Base-by-base conservation (phyloP, 768 basidiomycete genomes). In the Lanmaoa pseudosensibilis region DNA sequence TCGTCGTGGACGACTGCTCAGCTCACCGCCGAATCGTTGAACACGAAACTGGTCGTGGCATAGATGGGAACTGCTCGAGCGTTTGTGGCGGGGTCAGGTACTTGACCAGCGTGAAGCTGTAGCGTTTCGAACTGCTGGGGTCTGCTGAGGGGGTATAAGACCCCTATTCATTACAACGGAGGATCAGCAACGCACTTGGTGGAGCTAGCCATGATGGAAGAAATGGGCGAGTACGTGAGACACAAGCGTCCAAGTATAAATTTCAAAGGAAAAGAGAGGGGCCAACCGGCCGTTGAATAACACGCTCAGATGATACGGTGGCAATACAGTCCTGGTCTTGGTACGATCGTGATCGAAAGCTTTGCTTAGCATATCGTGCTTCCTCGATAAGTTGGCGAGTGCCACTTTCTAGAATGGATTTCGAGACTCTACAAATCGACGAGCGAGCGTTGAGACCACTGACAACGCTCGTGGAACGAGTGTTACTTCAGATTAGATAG, bases 1-100 rank as follows among this genome's bases (percentile, higher is more conserved):
- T 30, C 34, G 9, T 21, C 5, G 23, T 12, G 30, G 30, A 33
- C 3, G 32, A 6, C 9, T 16, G 16, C 2, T 1, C 16, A 1
- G 84, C 62, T 81, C 78, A 44, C 86, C 21, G 45, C 56, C 4
- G 61, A 83, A 66, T 87, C 75, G 63, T 90, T 84, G 78, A 90
- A 91, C 19, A 83, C 82, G 58, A 84, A 91, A 61, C 83, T 84
- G 4, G 87, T 86, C 15, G 85, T 75, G 0, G 87, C 83, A 56
- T 90, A 91, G 65, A 93, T 90, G 1, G 91, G 91, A 0, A 83
- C 82, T 3, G 90, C 91, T 3, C 90, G 81, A 5, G 91, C 86
- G 54, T 87, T 84, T 0, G 86, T 88, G 1, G 84, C 67, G 0
- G 81, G 69, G 70, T 89, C 88, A 12, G 81, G 79, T 15, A 9